phyloP scores from a whole-genome alignment of 78 protist genomes.

The Bigelowiella natans region DNA sequence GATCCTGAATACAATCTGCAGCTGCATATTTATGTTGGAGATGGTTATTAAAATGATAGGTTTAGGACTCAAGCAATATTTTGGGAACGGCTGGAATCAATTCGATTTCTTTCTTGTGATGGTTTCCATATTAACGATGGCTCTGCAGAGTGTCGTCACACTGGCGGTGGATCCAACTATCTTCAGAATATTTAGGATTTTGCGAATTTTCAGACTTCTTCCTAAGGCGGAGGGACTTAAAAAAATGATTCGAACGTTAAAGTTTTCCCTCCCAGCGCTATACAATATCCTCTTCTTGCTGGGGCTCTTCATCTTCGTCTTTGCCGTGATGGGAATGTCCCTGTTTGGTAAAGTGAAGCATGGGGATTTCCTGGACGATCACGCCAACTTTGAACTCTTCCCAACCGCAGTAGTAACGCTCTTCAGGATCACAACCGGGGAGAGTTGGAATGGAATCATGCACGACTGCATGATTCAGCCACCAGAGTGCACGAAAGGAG shows the following conservation, averaged over 20 bases:
- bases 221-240: background rate
- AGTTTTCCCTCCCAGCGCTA: background rate
- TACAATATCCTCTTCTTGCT: background rate
- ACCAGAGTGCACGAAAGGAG: background rate
- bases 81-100: background rate
- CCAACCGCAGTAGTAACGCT: background rate
- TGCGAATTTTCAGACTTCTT: background rate
- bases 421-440: background rate
- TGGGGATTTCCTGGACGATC: background rate
- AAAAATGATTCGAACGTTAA: background rate
- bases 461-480: background rate
- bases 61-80: background rate
- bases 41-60: background rate
- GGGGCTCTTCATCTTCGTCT: background rate
- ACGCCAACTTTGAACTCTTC: background rate
- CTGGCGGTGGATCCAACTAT: background rate
- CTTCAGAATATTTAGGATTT: background rate
- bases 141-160: too few species aligned
- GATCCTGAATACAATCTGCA: background rate
- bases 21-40: background rate
- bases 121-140: too few species aligned
- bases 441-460: slow-evolving; percentile 12
- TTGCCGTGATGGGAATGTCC: background rate
- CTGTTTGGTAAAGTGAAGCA: background rate
- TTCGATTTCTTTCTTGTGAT: background rate